Evolutionary conservation across 441 rosid species (phyloP).

Genomic region (Brassica hybrid): DNA sequence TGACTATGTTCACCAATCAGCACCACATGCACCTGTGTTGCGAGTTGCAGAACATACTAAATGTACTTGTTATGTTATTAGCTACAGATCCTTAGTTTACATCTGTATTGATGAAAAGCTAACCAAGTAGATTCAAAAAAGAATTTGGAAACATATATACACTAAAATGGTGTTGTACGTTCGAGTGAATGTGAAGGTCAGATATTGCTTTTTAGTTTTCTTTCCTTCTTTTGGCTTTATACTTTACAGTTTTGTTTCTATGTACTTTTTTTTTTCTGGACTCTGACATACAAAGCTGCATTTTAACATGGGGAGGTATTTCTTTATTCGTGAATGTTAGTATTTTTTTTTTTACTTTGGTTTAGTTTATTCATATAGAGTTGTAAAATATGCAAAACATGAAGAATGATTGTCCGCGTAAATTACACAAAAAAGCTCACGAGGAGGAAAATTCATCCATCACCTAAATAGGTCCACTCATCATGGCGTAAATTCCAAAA

Average conservation of each 20-base stretch:
- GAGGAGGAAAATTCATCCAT: conserved; percentile 25
- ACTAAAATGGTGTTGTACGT: conserved; percentile 29
- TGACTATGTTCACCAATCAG: conserved; percentile 31
- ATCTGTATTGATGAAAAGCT: conserved; percentile 12
- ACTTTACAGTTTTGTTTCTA: conserved; percentile 31
- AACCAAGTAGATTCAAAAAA: conserved; percentile 1
- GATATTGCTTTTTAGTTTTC: conserved; percentile 16
- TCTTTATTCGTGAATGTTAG: conserved; percentile 21
- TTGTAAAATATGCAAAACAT: conserved; percentile 6
- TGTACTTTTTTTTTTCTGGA: conserved; percentile 20
- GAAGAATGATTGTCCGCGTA: conserved; percentile 35
- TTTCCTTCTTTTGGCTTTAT: conserved; percentile 2
- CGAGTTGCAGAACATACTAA: conserved; percentile 13
- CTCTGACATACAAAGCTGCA: conserved; percentile 39
- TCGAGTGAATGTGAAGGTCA: conserved; percentile 22
- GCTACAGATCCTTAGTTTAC: background rate
- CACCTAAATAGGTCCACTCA: conserved; percentile 35
- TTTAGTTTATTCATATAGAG: background rate
- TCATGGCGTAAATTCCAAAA: conserved; percentile 36
- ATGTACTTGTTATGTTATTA: background rate
- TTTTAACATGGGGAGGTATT: conserved; percentile 19
- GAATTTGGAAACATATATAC: background rate
- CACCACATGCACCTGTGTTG: conserved; percentile 33
- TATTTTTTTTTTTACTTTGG: background rate
- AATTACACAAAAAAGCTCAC: conserved; percentile 33